Evolutionary conservation across 2,329 filamentous ascomycete species (phyloP), one percentile per base, ranked within the genome.

Genomic region (Sclerotinia sclerotiorum): DNA sequence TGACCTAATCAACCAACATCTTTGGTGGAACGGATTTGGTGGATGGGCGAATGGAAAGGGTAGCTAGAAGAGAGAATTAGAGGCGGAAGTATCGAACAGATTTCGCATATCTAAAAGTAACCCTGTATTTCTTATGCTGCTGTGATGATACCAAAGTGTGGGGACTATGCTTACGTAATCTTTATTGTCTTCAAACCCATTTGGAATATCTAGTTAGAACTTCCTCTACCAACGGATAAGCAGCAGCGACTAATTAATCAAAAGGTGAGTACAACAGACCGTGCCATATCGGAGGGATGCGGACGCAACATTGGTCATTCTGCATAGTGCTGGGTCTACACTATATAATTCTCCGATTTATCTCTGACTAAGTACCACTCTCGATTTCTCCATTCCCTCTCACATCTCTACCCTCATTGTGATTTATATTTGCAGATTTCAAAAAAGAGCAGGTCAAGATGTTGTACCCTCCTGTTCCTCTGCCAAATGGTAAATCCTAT

Each of bases 381-480:
- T 49, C 32, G 15, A 10, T 61, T 51, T 17, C 19, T n/a, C 46
- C 52, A 4, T 11, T 35, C 32, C 32, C n/a, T 24, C 27, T 46
- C 39, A 27, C 17, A 57, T 19, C 13, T 48, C 51, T 46, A 35
- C 49, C 27, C 24, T 57, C 44, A 15, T 57, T 60, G 29, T 58
- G 32, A 49, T 44, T 2, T 19, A 7, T n/a, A 39, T 55, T 42
- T 13, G 32, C 19, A 42, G 35, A 65, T 17, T 13, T 49, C 15
- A 17, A 48, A 29, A 21, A 6, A 29, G n/a, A n/a, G n/a, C 11
- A 54, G 17, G 1, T 27, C 5, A 7, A 39, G 29, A 67, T 67
- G 64, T 67, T 55, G 4, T 67, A 67, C 60, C 64, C 64, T n/a
- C 55, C 55, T 10, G 44, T 61, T 13, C 64, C 55, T 39, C 55